Base-by-base conservation (phyloP, 805 yeast species). In the Wickerhamiella sorbophila region DNA sequence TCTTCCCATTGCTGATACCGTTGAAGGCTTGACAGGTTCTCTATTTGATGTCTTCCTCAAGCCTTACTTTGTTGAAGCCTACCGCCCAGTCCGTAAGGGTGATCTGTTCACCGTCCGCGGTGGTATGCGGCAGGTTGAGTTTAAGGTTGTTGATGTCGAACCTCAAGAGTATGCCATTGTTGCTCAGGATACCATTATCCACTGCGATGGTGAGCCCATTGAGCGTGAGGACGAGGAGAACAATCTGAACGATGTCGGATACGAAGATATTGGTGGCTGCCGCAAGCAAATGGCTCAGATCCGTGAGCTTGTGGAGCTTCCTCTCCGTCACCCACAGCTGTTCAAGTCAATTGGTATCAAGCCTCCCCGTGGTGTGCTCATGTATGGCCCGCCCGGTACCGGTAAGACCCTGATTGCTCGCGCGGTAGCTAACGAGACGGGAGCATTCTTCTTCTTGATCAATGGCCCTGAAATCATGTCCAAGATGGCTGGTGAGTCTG, bases 401-500 rank as follows among this genome's bases (percentile, higher is more conserved):
- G 98, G 98, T 82, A 91, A 91, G 67, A 91, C 98, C 26, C 71
- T 91, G 53, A 86, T 91, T 95, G 98, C 98, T 1, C 79, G 98
- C 62, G 98, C 98, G n/a, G 98, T 91, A 41, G 98, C 98, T 38
- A 91, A 91, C 57, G 98, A 91, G 66, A 91, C 98, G 19, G 98
- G 98, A 59, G 98, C 98, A 1, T 91, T 91, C 63, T 91, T 91
- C 75, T 91, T 91, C 63, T 74, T 91, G 56, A 91, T 91, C 64
- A 91, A 91, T 61, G 98, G 98, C 64, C 98, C 98, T 8, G 98
- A 91, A 66, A 94, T 91, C 58, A 91, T 91, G 98, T 87, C 97
- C 43, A 91, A 91, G 68, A 91, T 91, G 98, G 98, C 98, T 40
- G 98, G 98, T 70, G 98, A 91, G 67, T 83, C 95, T 15, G 98